These are phyloP conservation scores for Vitis hybrid DNA, from an alignment of 177 flowering plant genomes.

Conservation along the genomic window DNA sequence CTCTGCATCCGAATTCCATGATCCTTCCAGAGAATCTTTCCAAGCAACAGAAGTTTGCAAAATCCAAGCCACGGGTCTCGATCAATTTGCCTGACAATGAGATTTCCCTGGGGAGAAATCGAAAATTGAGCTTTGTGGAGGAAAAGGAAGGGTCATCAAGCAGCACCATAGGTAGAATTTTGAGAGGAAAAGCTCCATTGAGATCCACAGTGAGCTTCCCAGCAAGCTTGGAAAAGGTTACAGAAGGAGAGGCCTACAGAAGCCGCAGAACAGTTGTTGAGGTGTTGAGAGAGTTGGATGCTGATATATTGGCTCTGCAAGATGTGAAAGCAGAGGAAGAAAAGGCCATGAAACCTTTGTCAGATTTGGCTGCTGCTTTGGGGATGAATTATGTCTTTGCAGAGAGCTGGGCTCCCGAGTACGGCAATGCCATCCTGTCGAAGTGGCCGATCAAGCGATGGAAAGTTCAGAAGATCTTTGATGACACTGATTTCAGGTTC, in stretches of 20 bases:
- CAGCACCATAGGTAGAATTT: slow-evolving; percentile 8
- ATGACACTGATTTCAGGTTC: slow-evolving; percentile 71
- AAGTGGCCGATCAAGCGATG: slow-evolving; percentile 65
- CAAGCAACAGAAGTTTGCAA: slow-evolving; percentile 35
- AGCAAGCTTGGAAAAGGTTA: slow-evolving; percentile 2
- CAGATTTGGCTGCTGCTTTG: slow-evolving; percentile 60
- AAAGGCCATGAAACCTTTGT: slow-evolving; percentile 59
- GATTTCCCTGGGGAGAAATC: slow-evolving; percentile 46
- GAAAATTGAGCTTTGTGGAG: slow-evolving; percentile 32
- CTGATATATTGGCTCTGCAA: slow-evolving; percentile 64
- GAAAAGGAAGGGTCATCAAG: slow-evolving; percentile 16
- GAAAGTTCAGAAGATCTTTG: slow-evolving; percentile 57
- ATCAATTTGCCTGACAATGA: slow-evolving; percentile 71
- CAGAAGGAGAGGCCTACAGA: slow-evolving; percentile 6
- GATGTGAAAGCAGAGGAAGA: slow-evolving; percentile 80
- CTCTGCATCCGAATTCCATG: slow-evolving; percentile 36
- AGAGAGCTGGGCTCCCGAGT: slow-evolving; percentile 80
- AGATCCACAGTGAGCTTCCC: slow-evolving; percentile 28
- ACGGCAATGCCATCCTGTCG: slow-evolving; percentile 65
- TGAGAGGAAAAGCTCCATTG: slow-evolving; percentile 31
- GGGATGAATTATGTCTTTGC: slow-evolving; percentile 72
- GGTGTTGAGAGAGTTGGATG: slow-evolving; percentile 61
- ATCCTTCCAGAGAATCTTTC: slow-evolving; percentile 12
- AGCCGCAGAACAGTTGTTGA: slow-evolving; percentile 40
- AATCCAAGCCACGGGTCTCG: slow-evolving; percentile 60